phyloP scores from a whole-genome alignment of 345 rosid species.

The Firmiana major region DNA sequence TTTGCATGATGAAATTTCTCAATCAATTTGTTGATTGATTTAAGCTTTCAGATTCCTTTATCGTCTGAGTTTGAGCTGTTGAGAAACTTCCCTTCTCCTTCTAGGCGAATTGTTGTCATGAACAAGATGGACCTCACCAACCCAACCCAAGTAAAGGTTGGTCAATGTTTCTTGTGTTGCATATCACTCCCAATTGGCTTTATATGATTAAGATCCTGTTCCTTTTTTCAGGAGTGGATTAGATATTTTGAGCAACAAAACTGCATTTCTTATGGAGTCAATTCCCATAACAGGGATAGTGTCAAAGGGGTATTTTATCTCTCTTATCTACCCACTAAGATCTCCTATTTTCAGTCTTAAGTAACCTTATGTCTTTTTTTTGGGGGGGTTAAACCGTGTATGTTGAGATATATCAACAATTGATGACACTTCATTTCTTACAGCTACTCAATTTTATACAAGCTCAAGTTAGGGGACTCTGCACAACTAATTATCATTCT shows the following conservation, averaged over 20 bases:
- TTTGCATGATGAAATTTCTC: conserved; percentile 47
- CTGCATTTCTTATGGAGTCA: conserved; percentile 47
- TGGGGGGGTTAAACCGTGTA: background rate
- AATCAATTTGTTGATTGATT: background rate
- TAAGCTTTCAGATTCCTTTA: conserved; percentile 50
- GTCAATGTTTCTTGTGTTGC: background rate
- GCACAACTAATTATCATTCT: conserved; percentile 36
- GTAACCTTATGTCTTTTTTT: background rate
- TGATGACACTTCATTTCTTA: background rate
- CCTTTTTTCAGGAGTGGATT: conserved; percentile 47
- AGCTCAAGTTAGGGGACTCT: conserved; percentile 55
- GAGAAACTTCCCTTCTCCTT: conserved; percentile 21
- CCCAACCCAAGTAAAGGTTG: conserved; percentile 41
- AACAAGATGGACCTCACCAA: conserved; percentile 78
- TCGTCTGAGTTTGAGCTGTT: conserved; percentile 56
- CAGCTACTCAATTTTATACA: conserved; percentile 80
- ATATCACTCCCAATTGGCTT: background rate
- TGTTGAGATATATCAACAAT: background rate
- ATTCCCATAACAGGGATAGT: conserved; percentile 75
- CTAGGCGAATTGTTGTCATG: conserved; percentile 51
- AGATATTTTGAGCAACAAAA: conserved; percentile 41
- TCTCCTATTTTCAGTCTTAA: background rate
- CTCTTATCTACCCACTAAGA: background rate
- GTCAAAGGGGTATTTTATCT: conserved; percentile 49
- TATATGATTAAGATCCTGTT: background rate